Conservation (phyloP, 139 green algal species). For the Coelastrella sp. region DNA sequence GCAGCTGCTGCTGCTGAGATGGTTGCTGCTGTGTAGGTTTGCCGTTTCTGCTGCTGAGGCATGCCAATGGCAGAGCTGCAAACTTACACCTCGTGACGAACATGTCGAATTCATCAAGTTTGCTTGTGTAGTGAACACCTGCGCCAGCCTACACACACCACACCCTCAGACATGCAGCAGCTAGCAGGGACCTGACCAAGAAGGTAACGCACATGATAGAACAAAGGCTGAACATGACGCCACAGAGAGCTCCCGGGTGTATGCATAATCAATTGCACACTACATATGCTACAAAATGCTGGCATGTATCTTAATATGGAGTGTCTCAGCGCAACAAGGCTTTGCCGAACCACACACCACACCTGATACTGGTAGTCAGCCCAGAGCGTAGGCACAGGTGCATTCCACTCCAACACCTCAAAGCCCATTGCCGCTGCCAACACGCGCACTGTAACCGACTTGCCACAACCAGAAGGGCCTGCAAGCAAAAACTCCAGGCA, state of each 20-base stretch:
- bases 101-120: constrained; percentile 83
- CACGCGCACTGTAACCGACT: constrained; percentile 67
- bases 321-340: no score
- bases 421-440: constrained; percentile 69
- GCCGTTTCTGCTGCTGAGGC: constrained; percentile 28
- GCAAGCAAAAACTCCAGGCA: no score
- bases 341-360: no score
- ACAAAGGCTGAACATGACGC: no score
- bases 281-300: no score
- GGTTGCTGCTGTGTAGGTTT: constrained; percentile 40
- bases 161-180: neutral
- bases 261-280: no score
- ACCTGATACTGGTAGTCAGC: constrained; percentile 69
- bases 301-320: no score
- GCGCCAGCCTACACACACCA: constrained; percentile 29
- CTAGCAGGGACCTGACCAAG: no score
- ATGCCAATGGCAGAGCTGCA: constrained; percentile 61
- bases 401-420: constrained; percentile 76
- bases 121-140: constrained; percentile 65
- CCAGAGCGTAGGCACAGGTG: constrained; percentile 74
- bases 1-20: constrained; percentile 3
- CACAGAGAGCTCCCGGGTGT: no score
- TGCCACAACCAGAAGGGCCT: constrained; percentile 81
- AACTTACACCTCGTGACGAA: constrained; percentile 78
- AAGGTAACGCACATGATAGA: no score